These are phyloP conservation scores for Artomyces pyxidatus DNA, from an alignment of 768 basidiomycete genomes.

Conservation along the genomic window DNA sequence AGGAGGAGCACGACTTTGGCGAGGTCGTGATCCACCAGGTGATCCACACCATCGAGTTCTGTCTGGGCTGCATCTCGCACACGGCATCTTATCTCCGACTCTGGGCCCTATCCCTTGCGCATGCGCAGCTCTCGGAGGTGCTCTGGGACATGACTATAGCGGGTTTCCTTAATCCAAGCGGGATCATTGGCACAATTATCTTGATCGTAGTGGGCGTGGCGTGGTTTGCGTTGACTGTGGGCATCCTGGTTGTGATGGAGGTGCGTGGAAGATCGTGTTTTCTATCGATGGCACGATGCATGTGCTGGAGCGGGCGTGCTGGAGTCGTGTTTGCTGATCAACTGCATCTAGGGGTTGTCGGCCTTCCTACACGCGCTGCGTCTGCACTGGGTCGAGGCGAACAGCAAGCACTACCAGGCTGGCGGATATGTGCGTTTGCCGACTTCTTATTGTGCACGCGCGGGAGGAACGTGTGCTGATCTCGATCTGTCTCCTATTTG, in stretches of 20 bases:
- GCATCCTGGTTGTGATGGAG: constrained; percentile 91
- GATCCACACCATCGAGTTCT: constrained; percentile 99
- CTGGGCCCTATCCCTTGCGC: constrained; percentile 96
- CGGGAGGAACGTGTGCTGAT: constrained; percentile 23
- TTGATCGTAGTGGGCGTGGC: constrained; percentile 45
- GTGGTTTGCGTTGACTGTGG: constrained; percentile 78
- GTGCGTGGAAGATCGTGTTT: constrained; percentile 40
- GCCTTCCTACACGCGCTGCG: constrained; percentile 95
- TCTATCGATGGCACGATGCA: constrained; percentile 15
- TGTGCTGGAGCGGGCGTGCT: too few species aligned
- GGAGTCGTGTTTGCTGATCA: constrained; percentile 12
- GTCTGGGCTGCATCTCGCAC: constrained; percentile 97
- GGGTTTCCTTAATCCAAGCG: constrained; percentile 48
- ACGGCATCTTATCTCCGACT: constrained; percentile 90
- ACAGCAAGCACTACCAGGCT: constrained; percentile 92
- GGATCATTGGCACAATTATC: constrained; percentile 44
- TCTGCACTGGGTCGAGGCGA: constrained; percentile 97
- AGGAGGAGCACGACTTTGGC: constrained; percentile 87
- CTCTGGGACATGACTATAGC: constrained; percentile 85
- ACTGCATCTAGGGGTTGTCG: constrained; percentile 67
- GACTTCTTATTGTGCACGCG: constrained; percentile 12
- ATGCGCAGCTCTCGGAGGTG: constrained; percentile 94
- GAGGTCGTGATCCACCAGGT: constrained; percentile 96
- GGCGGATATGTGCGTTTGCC: constrained; percentile 70
- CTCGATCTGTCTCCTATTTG: constrained; percentile 11